Conservation (phyloP, 306 rosid species). For the Corylus americana region DNA sequence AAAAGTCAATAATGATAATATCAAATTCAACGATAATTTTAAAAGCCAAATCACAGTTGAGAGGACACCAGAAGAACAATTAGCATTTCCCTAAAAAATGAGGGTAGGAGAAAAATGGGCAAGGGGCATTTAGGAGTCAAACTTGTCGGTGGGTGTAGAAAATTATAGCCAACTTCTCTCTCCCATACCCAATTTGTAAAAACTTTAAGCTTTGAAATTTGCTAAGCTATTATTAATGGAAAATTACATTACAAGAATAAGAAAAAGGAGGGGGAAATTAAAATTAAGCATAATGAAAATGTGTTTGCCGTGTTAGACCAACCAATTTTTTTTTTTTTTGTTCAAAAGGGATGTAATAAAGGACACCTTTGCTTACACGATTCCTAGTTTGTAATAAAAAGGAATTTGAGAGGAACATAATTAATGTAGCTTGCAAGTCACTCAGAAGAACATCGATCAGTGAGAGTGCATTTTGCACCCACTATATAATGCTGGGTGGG, state of each 20-base stretch:
- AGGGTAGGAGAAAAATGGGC: too few species aligned
- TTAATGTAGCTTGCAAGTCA: conserved; percentile 26
- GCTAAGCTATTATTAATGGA: too few species aligned
- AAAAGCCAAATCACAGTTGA: too few species aligned
- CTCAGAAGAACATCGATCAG: background rate
- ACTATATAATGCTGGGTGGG: background rate
- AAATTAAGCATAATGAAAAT: conserved; percentile 22
- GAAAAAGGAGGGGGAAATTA: background rate
- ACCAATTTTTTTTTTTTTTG: conserved; percentile 11
- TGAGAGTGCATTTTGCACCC: background rate
- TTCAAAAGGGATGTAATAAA: background rate
- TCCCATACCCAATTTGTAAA: too few species aligned
- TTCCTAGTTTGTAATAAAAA: background rate
- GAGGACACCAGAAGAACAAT: too few species aligned
- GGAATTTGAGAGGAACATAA: background rate
- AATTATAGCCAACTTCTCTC: too few species aligned
- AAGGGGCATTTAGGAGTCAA: too few species aligned
- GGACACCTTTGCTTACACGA: conserved; percentile 8
- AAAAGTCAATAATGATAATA: too few species aligned
- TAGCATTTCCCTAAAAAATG: too few species aligned
- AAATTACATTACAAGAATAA: background rate
- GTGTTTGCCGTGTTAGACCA: conserved; percentile 36
- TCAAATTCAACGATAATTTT: too few species aligned
- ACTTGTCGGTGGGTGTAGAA: too few species aligned
- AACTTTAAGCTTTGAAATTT: too few species aligned